A percentile compares a stretch with the other conserved stretches of the same genome.
These are phyloP conservation scores for Fagopyrum homotropicum DNA, from an alignment of 148 eudicot genomes.

Conservation along the genomic window DNA sequence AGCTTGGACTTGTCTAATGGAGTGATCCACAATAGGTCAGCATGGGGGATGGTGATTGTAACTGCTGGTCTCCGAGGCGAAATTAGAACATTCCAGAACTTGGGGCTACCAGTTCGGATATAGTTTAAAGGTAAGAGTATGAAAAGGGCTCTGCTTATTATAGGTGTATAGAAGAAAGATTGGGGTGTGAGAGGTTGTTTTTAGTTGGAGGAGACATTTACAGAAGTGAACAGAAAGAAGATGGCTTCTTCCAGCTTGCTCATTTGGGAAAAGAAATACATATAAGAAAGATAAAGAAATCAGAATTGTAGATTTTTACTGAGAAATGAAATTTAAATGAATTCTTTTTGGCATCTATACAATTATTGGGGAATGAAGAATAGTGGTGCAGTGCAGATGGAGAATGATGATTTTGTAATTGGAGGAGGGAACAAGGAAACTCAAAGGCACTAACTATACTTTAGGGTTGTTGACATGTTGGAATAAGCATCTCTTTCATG, in stretches of 20 bases:
- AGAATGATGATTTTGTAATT: not conserved
- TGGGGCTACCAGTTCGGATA: conserved; percentile 73
- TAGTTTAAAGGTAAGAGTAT: conserved; percentile 15
- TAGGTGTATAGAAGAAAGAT: conserved; percentile 56
- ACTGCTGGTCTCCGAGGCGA: conserved; percentile 80
- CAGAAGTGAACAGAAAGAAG: not conserved
- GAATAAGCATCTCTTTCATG: not conserved
- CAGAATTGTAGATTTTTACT: conserved; percentile 4
- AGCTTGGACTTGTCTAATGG: conserved; percentile 68
- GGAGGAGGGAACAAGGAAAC: conserved; percentile 1
- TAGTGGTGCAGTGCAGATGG: not conserved
- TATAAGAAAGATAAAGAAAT: not conserved
- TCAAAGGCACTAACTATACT: not conserved
- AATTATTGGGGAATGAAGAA: not conserved
- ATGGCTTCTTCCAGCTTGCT: conserved; percentile 18
- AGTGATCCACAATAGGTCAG: conserved; percentile 44
- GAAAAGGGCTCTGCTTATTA: not conserved
- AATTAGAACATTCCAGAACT: conserved; percentile 80
- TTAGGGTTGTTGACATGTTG: not conserved
- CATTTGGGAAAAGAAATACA: conserved; percentile 20
- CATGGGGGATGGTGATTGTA: conserved; percentile 94
- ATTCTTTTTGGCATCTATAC: conserved; percentile 1
- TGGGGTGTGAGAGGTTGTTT: conserved; percentile 30
- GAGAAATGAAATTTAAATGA: not conserved
- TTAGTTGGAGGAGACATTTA: conserved; percentile 13